Conservation (phyloP, 352 stramenopile species). For the Phytopythium helicoides region DNA sequence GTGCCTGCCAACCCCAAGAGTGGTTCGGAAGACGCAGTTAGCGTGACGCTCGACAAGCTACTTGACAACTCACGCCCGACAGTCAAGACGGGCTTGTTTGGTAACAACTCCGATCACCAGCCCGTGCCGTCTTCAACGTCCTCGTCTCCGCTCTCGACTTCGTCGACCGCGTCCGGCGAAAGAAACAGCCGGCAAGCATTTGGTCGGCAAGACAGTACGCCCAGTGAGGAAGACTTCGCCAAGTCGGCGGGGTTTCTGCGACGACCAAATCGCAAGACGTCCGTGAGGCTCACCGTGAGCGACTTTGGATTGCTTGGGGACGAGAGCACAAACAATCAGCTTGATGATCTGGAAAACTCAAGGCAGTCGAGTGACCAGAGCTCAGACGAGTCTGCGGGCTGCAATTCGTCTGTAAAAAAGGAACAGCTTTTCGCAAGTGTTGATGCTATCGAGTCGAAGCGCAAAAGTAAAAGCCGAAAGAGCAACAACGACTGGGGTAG, state of each 20-base stretch:
- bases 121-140: slow-evolving; percentile 5
- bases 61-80: slow-evolving; percentile 21
- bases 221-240: slow-evolving; percentile 61
- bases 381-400: background rate
- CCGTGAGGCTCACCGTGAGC: slow-evolving; percentile 61
- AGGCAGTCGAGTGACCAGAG: background rate
- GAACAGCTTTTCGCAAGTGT: slow-evolving; percentile 59
- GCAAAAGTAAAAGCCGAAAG: slow-evolving; percentile 15
- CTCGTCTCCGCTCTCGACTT: slow-evolving; percentile 13
- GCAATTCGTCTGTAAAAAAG: slow-evolving; percentile 8
- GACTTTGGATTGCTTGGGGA: slow-evolving; percentile 73
- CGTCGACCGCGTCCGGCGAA: slow-evolving; percentile 10
- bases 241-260: slow-evolving; percentile 68
- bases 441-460: slow-evolving; percentile 30
- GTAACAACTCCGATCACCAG: background rate
- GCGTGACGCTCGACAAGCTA: slow-evolving; percentile 46
- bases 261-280: slow-evolving; percentile 52
- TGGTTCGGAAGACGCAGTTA: slow-evolving; percentile 22
- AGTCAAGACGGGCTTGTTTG: slow-evolving; percentile 8
- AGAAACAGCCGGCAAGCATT: slow-evolving; percentile 26
- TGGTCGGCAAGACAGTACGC: slow-evolving; percentile 50
- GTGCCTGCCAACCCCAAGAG: slow-evolving; percentile 15
- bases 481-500: slow-evolving; percentile 16
- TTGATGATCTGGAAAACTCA: slow-evolving; percentile 15
- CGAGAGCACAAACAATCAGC: slow-evolving; percentile 17